Evolutionary conservation across 495 filamentous ascomycete genomes (phyloP).

Genomic region (Aspergillus sclerotioniger): DNA sequence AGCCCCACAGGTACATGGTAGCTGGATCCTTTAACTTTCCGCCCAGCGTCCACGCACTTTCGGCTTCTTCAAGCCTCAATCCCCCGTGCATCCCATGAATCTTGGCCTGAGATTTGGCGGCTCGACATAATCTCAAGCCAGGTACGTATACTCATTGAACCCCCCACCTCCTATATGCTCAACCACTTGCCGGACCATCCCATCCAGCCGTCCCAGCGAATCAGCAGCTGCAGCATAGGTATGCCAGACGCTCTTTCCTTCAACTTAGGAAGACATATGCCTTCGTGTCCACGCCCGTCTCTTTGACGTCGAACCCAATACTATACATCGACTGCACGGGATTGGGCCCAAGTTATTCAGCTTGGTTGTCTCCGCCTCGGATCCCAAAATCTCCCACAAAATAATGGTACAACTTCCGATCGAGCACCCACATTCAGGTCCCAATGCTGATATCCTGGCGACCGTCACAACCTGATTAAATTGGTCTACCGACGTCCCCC

Average conservation of each 20-base stretch:
- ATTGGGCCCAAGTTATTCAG: background rate
- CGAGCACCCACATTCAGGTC: background rate
- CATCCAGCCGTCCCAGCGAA: background rate
- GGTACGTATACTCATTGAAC: background rate
- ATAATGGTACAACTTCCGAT: background rate
- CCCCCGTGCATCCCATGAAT: background rate
- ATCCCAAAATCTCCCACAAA: background rate
- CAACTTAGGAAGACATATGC: background rate
- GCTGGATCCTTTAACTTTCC: background rate
- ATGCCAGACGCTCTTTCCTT: background rate
- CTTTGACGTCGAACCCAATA: background rate
- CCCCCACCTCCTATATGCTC: background rate
- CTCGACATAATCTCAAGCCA: constrained; percentile 1
- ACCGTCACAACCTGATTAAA: background rate
- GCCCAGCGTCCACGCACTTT: background rate
- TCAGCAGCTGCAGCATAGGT: background rate
- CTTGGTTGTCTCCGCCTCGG: background rate
- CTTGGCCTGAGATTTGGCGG: background rate
- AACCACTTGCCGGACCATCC: background rate
- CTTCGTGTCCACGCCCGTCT: background rate
- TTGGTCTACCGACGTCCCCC: background rate
- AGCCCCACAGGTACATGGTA: background rate
- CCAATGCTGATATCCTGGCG: background rate
- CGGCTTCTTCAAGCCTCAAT: background rate
- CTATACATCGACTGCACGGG: background rate